Percentiles rank a stretch among this genome's conserved stretches.
These are phyloP conservation scores for Trifolium dubium DNA, from an alignment of 306 rosid species.

Conservation along the genomic window DNA sequence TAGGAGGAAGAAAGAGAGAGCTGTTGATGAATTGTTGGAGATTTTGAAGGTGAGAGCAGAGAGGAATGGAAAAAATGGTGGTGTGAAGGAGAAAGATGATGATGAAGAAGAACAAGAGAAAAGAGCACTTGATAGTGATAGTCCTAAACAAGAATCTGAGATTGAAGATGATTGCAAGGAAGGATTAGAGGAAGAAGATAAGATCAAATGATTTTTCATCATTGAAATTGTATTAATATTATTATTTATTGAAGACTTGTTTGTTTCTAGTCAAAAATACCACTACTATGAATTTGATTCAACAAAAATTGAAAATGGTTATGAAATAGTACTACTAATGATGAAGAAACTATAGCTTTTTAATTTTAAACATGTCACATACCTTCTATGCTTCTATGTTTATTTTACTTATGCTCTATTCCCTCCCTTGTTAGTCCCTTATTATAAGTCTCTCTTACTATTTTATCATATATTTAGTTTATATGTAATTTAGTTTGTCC, in stretches of 20 bases:
- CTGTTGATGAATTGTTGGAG: slow-evolving; percentile 66
- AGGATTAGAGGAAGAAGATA: slow-evolving; percentile 46
- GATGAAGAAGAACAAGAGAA: slow-evolving; percentile 83
- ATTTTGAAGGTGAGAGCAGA: slow-evolving; percentile 59
- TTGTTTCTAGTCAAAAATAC: background rate
- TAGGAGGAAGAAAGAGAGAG: slow-evolving; percentile 59
- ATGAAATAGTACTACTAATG: background rate
- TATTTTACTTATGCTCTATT: too few species aligned
- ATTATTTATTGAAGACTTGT: background rate
- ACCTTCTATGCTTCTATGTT: slow-evolving; percentile 14
- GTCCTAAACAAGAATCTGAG: slow-evolving; percentile 70
- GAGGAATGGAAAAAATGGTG: slow-evolving; percentile 52
- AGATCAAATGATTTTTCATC: slow-evolving; percentile 33
- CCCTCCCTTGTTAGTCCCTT: too few species aligned
- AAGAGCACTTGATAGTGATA: slow-evolving; percentile 91
- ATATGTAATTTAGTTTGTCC: too few species aligned
- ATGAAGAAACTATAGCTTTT: slow-evolving; percentile 29
- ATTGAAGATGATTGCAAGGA: slow-evolving; percentile 57
- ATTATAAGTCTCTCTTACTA: too few species aligned
- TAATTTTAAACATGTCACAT: slow-evolving; percentile 47
- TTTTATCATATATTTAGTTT: too few species aligned
- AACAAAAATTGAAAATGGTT: background rate
- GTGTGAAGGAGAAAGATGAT: slow-evolving; percentile 29
- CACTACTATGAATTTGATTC: too few species aligned
- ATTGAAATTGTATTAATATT: background rate